Evolutionary conservation across 2,329 filamentous ascomycete genomes (phyloP).

Genomic region (Zymoseptoria tritici): DNA sequence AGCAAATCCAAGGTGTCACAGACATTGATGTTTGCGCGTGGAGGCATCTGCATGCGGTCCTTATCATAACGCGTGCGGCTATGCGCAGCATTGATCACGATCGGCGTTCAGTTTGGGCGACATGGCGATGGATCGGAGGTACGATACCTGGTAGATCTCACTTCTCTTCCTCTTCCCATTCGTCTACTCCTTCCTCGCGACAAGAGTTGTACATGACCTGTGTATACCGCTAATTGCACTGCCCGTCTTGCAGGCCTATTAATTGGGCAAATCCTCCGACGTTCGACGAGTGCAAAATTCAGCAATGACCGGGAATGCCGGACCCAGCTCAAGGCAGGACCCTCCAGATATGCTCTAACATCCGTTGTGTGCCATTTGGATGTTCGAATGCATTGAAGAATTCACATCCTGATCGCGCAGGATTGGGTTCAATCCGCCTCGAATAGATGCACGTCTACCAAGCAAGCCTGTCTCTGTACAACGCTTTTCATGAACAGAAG

Average conservation of each 20-base stretch:
- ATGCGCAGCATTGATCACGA: not conserved
- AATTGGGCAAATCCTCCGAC: not conserved
- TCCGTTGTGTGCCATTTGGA: too few species aligned
- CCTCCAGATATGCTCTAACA: too few species aligned
- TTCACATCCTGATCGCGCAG: too few species aligned
- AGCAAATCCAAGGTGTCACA: conserved; percentile 7
- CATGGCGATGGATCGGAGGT: too few species aligned
- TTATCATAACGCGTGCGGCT: not conserved
- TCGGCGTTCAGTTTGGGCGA: too few species aligned
- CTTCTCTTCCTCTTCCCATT: not conserved
- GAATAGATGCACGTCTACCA: too few species aligned
- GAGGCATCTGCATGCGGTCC: not conserved
- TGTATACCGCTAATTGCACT: not conserved
- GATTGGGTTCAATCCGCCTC: too few species aligned
- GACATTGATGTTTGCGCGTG: conserved; percentile 4
- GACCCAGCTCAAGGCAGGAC: not conserved
- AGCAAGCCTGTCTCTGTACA: too few species aligned
- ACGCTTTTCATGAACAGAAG: too few species aligned
- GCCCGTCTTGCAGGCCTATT: not conserved
- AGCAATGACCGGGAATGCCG: not conserved
- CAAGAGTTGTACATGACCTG: not conserved
- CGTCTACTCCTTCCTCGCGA: not conserved
- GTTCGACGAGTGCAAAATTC: not conserved
- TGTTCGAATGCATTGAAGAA: too few species aligned
- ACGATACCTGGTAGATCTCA: not conserved